Evolutionary conservation across 441 rosid genomes (phyloP).

Genomic region (Adansonia rubrostipa): DNA sequence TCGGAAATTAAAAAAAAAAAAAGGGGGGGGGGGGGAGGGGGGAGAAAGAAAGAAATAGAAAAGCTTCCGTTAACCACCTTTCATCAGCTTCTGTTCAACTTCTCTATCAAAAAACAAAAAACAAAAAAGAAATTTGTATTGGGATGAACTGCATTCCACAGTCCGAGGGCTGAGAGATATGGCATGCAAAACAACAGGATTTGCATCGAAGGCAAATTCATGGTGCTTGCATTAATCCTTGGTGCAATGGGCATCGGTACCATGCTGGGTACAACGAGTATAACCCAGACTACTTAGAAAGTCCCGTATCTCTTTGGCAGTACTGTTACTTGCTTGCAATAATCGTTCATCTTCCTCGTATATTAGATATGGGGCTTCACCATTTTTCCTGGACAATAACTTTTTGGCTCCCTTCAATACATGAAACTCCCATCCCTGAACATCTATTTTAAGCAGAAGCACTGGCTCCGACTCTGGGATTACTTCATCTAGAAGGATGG

Average conservation of each 20-base stretch:
- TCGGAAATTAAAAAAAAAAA: not conserved
- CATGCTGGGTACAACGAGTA: slow-evolving; percentile 67
- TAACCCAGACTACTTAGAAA: slow-evolving; percentile 74
- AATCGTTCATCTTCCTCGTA: slow-evolving; percentile 91
- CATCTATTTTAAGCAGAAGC: slow-evolving; percentile 80
- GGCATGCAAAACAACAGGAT: not conserved
- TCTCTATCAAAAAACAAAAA: not conserved
- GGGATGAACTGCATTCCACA: not conserved
- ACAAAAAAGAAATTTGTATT: not conserved
- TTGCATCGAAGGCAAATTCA: not conserved
- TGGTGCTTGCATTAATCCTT: slow-evolving; percentile 42
- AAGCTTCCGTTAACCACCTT: slow-evolving; percentile 10
- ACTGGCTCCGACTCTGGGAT: slow-evolving; percentile 61
- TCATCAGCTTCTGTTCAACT: not conserved
- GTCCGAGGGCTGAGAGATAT: not conserved
- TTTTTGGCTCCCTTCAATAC: slow-evolving; percentile 84
- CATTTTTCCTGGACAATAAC: slow-evolving; percentile 69
- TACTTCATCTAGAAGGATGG: slow-evolving; percentile 80
- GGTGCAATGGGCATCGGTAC: slow-evolving; percentile 91
- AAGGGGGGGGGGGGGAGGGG: too few species aligned
- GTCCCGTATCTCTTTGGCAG: slow-evolving; percentile 70
- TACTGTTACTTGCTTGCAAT: slow-evolving; percentile 89
- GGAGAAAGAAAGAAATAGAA: not conserved
- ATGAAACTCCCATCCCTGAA: slow-evolving; percentile 98
- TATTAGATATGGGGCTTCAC: slow-evolving; percentile 85